These are phyloP conservation scores for Plasmodium billcollinsi DNA, from an alignment of 169 alveolate species.

Conservation along the genomic window DNA sequence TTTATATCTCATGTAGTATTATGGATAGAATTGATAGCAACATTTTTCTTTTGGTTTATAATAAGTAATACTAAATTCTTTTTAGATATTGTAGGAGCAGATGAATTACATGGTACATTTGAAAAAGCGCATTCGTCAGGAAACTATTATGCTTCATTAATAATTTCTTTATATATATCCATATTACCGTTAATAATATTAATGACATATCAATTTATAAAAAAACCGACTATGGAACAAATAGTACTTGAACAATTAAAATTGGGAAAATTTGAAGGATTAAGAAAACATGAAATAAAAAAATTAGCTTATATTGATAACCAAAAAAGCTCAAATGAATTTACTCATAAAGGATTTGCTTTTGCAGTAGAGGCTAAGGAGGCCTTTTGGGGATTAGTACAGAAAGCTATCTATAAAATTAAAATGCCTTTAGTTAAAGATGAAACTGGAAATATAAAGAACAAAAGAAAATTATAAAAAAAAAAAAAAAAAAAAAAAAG, in stretches of 20 bases:
- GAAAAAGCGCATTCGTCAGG: slow-evolving; percentile 78
- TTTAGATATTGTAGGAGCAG: slow-evolving; percentile 81
- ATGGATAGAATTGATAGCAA: slow-evolving; percentile 74
- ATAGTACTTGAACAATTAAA: slow-evolving; percentile 78
- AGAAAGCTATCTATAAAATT: slow-evolving; percentile 81
- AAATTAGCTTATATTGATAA: slow-evolving; percentile 80
- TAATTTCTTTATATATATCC: slow-evolving; percentile 74
- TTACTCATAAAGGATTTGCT: slow-evolving; percentile 78
- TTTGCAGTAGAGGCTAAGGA: slow-evolving; percentile 83
- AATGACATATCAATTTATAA: slow-evolving; percentile 76
- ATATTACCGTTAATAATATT: slow-evolving; percentile 79
- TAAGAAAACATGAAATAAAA: slow-evolving; percentile 33
- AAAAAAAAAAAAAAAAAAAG: neutral
- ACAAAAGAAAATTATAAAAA: slow-evolving; percentile 8
- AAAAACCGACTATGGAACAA: slow-evolving; percentile 84
- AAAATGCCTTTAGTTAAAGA: slow-evolving; percentile 58
- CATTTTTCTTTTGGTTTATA: slow-evolving; percentile 79
- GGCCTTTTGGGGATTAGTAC: slow-evolving; percentile 79
- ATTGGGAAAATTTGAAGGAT: slow-evolving; percentile 81
- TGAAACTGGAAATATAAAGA: neutral
- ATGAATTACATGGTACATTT: slow-evolving; percentile 82
- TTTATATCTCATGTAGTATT: slow-evolving; percentile 72
- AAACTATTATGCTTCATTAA: slow-evolving; percentile 71
- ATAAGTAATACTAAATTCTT: slow-evolving; percentile 78
- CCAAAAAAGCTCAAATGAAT: slow-evolving; percentile 23